These are phyloP conservation scores for Tagetes patula DNA, from an alignment of 129 eudicot genomes.

Conservation along the genomic window DNA sequence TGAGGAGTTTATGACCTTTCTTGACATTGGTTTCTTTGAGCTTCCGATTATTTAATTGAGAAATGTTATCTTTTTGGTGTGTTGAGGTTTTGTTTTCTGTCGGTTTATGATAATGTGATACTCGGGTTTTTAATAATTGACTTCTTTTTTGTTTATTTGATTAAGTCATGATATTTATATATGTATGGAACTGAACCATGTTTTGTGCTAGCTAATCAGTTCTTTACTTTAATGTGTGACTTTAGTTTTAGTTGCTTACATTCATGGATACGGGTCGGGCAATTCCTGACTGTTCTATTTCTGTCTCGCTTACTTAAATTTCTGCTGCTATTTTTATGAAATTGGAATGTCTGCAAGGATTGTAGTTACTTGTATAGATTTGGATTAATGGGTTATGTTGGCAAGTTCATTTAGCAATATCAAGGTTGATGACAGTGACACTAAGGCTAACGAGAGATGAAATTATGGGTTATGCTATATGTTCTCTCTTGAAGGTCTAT, in stretches of 20 bases:
- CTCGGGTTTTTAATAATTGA: background rate
- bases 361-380: background rate
- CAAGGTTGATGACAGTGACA: background rate
- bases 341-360: background rate
- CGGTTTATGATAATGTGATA: background rate
- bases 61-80: background rate
- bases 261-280: background rate
- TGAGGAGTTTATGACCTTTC: too few relatives aligned
- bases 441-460: background rate
- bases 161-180: slow-evolving; percentile 4
- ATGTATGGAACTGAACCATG: background rate
- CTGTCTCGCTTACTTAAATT: too few relatives aligned
- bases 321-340: background rate
- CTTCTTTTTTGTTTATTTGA: too few relatives aligned
- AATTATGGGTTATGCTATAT: too few relatives aligned
- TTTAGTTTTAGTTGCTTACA: background rate
- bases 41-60: background rate
- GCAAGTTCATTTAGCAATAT: background rate
- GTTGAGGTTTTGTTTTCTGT: background rate
- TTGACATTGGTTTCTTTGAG: too few relatives aligned
- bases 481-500: too few relatives aligned
- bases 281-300: background rate
- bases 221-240: background rate
- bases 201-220: background rate
- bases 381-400: background rate